phyloP scores from a whole-genome alignment of 208 protist species.

The Herpetomonas samuelpessoai region DNA sequence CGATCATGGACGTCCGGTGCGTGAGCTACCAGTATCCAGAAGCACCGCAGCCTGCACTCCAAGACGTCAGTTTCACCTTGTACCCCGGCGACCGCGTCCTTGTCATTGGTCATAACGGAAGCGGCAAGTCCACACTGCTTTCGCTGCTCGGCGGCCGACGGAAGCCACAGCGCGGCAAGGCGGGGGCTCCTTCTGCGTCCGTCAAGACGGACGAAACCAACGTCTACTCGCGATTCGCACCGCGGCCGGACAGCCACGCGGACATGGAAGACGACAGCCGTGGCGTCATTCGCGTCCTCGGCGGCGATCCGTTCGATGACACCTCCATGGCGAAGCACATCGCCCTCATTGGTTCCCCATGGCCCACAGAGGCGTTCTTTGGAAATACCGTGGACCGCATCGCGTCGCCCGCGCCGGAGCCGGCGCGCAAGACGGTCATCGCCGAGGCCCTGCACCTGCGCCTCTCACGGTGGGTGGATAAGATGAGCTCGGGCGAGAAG shows the following conservation, averaged over 20 bases:
- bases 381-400: slow-evolving; percentile 67
- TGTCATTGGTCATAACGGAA: slow-evolving; percentile 95
- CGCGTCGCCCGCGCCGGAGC: slow-evolving; percentile 30
- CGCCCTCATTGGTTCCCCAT: slow-evolving; percentile 52
- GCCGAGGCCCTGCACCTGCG: slow-evolving; percentile 48
- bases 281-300: slow-evolving; percentile 59
- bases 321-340: slow-evolving; percentile 56
- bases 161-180: slow-evolving; percentile 37
- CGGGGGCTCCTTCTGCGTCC: too few species aligned
- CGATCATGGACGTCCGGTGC: slow-evolving; percentile 25
- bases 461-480: slow-evolving; percentile 41
- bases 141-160: slow-evolving; percentile 85
- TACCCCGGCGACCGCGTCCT: slow-evolving; percentile 80
- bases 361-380: slow-evolving; percentile 78
- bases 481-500: slow-evolving; percentile 71
- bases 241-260: too few species aligned
- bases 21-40: slow-evolving; percentile 55
- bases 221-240: too few species aligned
- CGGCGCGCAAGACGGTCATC: slow-evolving; percentile 27
- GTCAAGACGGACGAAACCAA: too few species aligned
- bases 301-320: slow-evolving; percentile 76
- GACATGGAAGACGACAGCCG: too few species aligned
- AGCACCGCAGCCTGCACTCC: slow-evolving; percentile 4
- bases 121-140: slow-evolving; percentile 95
- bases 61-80: slow-evolving; percentile 36